A percentile compares a stretch with the other conserved stretches of the same genome.
phyloP scores from a whole-genome alignment of 2,329 filamentous ascomycete genomes.

The Aspergillus fructus region DNA sequence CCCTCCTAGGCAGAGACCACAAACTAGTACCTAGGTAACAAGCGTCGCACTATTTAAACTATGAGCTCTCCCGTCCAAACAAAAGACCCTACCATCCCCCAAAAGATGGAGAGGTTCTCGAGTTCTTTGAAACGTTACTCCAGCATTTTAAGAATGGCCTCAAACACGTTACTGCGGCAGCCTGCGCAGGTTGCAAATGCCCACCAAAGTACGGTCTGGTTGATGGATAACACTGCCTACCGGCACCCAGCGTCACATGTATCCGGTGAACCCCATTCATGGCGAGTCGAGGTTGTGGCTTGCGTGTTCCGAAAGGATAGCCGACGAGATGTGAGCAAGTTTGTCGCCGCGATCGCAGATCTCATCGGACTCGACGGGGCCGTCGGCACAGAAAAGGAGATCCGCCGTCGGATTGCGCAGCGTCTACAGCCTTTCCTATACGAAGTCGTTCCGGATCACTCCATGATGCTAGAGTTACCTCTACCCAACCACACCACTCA shows the following conservation, averaged over 20 bases:
- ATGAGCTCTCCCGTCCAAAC: conserved; percentile 10
- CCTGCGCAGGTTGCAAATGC: conserved; percentile 59
- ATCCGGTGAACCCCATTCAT: conserved; percentile 45
- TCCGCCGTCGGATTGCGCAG: conserved; percentile 64
- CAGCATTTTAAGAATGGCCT: conserved; percentile 23
- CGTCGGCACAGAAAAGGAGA: conserved; percentile 44
- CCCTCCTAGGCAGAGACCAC: not conserved
- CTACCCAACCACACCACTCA: conserved; percentile 46
- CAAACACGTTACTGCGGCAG: conserved; percentile 46
- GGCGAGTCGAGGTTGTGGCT: conserved; percentile 80
- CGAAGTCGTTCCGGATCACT: conserved; percentile 68
- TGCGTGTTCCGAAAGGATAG: conserved; percentile 76
- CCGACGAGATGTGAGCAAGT: conserved; percentile 64
- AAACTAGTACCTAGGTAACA: not conserved
- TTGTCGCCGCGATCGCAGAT: conserved; percentile 69
- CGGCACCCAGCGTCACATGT: conserved; percentile 44
- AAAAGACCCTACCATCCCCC: conserved; percentile 11
- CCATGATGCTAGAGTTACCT: conserved; percentile 63
- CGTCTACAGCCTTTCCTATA: conserved; percentile 69
- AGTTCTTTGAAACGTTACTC: conserved; percentile 18
- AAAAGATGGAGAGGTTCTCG: conserved; percentile 9
- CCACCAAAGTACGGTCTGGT: conserved; percentile 74
- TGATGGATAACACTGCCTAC: conserved; percentile 87
- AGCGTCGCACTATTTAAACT: not conserved
- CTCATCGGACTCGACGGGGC: conserved; percentile 66